Evolutionary conservation across 2,329 filamentous ascomycete species (phyloP), one percentile per base, ranked within the genome.

Genomic region (Tolypocladium pustulatum): DNA sequence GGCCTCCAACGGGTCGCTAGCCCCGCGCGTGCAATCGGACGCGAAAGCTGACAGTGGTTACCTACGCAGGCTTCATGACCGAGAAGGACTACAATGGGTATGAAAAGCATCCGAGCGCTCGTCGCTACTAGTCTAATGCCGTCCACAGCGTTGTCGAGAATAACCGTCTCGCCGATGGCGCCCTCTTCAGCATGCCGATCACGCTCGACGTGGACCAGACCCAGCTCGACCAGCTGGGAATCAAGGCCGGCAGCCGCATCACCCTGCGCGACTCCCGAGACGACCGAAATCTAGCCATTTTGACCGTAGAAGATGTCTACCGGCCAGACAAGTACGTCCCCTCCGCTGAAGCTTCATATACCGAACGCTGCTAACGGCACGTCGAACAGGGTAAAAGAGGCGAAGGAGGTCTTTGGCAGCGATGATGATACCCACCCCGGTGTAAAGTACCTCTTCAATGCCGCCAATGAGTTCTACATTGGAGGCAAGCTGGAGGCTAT

Each of bases 71-170:
- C 70, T 99, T 99, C 81, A 88, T 99, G 89, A 96, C 85, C 75
- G 86, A 99, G 81, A 88, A 91, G 77, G 94, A 99, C 77, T 99
- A 96, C 81, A 89, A 96, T 76, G 87, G 89, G 90, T 93, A 83
- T 66, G 82, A 74, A 63, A 61, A n/a, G n/a, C 17, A 8, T 15
- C 37, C 25, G 6, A 7, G 15, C 27, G 7, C 17, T 10, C 32
- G 6, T 8, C 25, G 1, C 22, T 10, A 2, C 41, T 27, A 12
- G 57, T 53, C 52, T 55, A 51, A 58, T 30, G 20, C 13, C 15
- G 30, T 55, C 20, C 22, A 25, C 71, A 94, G 91, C 63, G 94
- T 99, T 64, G 92, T 97, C 65, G 86, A 88, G 75, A 85, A 93
- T 67, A 87, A 89, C 79, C 90, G 94, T 68, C 88, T 99, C 60